Conservation (phyloP, 2,329 filamentous ascomycete genomes). For the Dactylonectria estremocensis region DNA sequence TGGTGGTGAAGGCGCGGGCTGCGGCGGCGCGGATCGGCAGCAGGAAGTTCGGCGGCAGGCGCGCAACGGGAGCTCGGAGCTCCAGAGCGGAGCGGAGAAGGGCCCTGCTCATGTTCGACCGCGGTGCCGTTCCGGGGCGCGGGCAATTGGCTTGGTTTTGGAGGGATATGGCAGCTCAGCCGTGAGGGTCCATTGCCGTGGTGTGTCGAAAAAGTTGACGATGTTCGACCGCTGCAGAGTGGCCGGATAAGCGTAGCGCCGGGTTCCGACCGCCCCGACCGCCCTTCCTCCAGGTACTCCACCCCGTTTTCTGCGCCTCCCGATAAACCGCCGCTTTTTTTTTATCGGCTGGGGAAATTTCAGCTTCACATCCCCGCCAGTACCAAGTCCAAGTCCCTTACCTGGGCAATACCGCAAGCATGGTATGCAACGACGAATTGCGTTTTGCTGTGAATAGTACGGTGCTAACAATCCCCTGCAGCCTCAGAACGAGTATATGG, state of each 20-base stretch:
- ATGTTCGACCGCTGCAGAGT: slow-evolving; percentile 13
- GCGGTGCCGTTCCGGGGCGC: slow-evolving; percentile 44
- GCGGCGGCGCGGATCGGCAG: slow-evolving; percentile 47
- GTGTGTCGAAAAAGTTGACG: slow-evolving; percentile 48
- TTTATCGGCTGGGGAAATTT: slow-evolving; percentile 48
- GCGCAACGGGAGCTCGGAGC: slow-evolving; percentile 62
- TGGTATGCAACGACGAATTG: slow-evolving; percentile 47
- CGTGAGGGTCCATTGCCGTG: slow-evolving; percentile 37
- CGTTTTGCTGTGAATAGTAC: not conserved
- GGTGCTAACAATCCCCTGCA: slow-evolving; percentile 54
- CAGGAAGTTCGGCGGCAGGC: slow-evolving; percentile 45
- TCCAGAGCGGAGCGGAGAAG: slow-evolving; percentile 76
- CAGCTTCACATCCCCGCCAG: slow-evolving; percentile 41
- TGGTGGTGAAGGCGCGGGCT: slow-evolving; percentile 49
- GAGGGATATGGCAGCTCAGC: slow-evolving; percentile 11
- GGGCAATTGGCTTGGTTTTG: slow-evolving; percentile 44
- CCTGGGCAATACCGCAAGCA: slow-evolving; percentile 49
- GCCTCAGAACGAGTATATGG: slow-evolving; percentile 87
- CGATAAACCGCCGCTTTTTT: slow-evolving; percentile 51
- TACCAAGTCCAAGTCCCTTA: slow-evolving; percentile 39
- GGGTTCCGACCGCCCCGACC: slow-evolving; percentile 45
- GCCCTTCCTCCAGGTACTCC: not conserved
- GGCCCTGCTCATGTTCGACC: slow-evolving; percentile 68
- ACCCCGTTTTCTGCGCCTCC: slow-evolving; percentile 18
- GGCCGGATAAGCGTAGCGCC: slow-evolving; percentile 55